Base-by-base conservation (phyloP, 169 alveolate genomes). In the Babesia ovis region DNA sequence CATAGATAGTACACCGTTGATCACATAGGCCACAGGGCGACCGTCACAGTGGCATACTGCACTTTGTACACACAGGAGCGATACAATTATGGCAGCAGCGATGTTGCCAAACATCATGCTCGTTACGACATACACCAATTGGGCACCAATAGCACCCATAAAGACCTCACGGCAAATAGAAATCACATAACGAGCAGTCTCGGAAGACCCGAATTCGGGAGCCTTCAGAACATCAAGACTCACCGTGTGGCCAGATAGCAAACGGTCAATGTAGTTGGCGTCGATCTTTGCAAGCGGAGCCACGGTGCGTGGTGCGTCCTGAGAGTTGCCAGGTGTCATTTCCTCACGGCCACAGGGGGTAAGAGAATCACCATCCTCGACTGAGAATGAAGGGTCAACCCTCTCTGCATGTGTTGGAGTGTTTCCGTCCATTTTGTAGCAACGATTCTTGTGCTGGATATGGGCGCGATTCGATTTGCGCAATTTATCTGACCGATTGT, bases 1-100 rank as follows among this genome's bases (percentile, higher is more conserved):
- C 3, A 81, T 20, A 31, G 81, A 81, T 20, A 81, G 53, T 18
- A 81, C 46, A 43, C 75, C 89, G 42, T 72, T 81, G 8, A 81
- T 68, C 45, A 60, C 48, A 60, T 81, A 81, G 22, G 89, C 83
- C 59, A 71, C 41, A 22, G 89, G 89, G 41, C 89, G 69, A 14
- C 84, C 89, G 51, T 81, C 89, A 31, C 71, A 59, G 68, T 81
- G 89, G 73, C 89, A 81, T 53, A 81, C 56, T 31, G 71, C 61
- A 41, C 84, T 72, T 53, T 81, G 89, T n/a, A 81, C 55, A 45
- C 68, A 39, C 18, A 81, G 43, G n/a, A 72, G 68, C 16, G 81
- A 4, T 8, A 72, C 89, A 3, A 81, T 81, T 32, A 81, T 61
- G 4, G 89, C 82, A 0, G 82, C 73, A 11, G 89, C 84, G 4